phyloP scores from a whole-genome alignment of 805 yeast species.

The Kodamaea hsintzibuensis region DNA sequence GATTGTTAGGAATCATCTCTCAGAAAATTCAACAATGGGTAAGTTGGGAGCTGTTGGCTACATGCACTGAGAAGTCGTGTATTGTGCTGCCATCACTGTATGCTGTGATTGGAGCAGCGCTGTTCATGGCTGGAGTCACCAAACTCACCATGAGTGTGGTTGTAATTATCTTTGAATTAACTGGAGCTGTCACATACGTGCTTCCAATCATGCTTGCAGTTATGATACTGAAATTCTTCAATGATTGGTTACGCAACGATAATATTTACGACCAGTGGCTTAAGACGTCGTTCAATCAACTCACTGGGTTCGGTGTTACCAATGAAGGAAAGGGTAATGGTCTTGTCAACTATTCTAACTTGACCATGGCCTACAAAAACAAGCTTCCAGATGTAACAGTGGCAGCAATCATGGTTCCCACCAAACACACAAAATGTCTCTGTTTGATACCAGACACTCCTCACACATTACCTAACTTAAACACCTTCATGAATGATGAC shows the following conservation, averaged over 20 bases:
- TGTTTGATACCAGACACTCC: slow-evolving; percentile 24
- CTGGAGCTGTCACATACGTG: slow-evolving; percentile 84
- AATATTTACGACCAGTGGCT: slow-evolving; percentile 64
- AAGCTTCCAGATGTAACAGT: slow-evolving; percentile 35
- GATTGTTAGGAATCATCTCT: slow-evolving; percentile 54
- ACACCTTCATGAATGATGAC: slow-evolving; percentile 28
- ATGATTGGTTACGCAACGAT: slow-evolving; percentile 56
- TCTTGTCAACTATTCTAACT: slow-evolving; percentile 30
- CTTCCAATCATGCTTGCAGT: slow-evolving; percentile 86
- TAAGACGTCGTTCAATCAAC: slow-evolving; percentile 29
- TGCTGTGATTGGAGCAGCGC: slow-evolving; percentile 86
- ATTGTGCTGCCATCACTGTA: slow-evolving; percentile 86
- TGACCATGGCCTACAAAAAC: slow-evolving; percentile 28
- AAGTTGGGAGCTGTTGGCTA: slow-evolving; percentile 33
- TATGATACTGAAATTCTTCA: slow-evolving; percentile 69
- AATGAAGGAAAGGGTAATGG: slow-evolving; percentile 44
- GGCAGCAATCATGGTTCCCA: slow-evolving; percentile 32
- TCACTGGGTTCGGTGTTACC: neutral
- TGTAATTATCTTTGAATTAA: slow-evolving; percentile 90
- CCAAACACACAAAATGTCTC: slow-evolving; percentile 27
- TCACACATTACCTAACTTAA: slow-evolving; percentile 22
- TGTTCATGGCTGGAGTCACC: slow-evolving; percentile 79
- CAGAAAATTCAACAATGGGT: slow-evolving; percentile 47
- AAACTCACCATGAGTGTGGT: slow-evolving; percentile 80
- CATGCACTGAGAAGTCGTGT: slow-evolving; percentile 44